Evolutionary conservation across 768 basidiomycete species (phyloP), one percentile per base, ranked within the genome.

Genomic region (Lactarius psammicola): DNA sequence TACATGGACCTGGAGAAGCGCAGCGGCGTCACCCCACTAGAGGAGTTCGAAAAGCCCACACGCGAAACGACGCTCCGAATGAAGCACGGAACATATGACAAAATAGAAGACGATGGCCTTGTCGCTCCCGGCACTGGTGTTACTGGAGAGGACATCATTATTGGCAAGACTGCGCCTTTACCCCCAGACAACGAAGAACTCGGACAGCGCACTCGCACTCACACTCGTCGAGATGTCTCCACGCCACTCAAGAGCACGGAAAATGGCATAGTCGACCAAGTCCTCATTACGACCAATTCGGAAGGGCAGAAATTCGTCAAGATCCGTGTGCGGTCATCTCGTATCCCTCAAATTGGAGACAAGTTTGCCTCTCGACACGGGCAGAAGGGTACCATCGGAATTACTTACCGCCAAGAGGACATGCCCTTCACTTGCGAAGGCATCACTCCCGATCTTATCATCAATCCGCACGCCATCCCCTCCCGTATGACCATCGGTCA

Each of bases 401-500:
- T 99, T 77, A 98, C 96, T 0, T 99, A 99, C 75, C 93, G 97
- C 59, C 97, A 98, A 76, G 97, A 99, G 76, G 97, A 99, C 75
- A 98, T 99, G 97, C 97, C 97, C 34, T 99, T 98, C 80, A 96
- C 95, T 3, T 87, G 89, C 2, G 95, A 98, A 74, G 97, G 97
- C 65, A 94, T 98, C 72, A 92, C 92, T 1, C 97, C 97, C 11
- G 97, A 99, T 76, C 84, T 99, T 72, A 85, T 99, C 79, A 99
- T 99, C 78, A 99, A 99, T 74, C 97, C 97, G 44, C 97, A 99
- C 76, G 97, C 97, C 73, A 99, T 99, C 77, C 97, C 97, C 4
- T 98, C 97, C 60, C 96, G 97, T 79, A 99, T 99, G 97, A 99
- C 97, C 28, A 99, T 99, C 71, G 97, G 97, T 30, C 97, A 99